Evolutionary conservation across 1,139 yeast species (phyloP).

Genomic region (Pichia sp.): DNA sequence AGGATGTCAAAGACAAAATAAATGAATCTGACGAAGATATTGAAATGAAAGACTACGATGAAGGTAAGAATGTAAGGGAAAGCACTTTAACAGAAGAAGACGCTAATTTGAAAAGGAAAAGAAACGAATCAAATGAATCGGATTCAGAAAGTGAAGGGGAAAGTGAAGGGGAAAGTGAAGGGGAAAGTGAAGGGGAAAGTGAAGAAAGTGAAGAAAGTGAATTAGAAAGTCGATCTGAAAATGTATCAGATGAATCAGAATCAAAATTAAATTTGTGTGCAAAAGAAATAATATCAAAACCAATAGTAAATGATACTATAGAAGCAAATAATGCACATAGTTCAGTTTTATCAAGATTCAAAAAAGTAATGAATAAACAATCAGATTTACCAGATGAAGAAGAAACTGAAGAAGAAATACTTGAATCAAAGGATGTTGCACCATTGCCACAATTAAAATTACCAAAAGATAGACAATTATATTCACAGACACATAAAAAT

Average conservation of each 20-base stretch:
- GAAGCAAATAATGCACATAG: conserved; percentile 27
- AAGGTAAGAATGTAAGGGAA: conserved; percentile 14
- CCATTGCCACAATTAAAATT: conserved; percentile 82
- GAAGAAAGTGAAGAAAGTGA: conserved; percentile 6
- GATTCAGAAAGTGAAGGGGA: neutral
- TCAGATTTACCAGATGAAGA: conserved; percentile 2
- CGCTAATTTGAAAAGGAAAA: conserved; percentile 17
- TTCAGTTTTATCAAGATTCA: conserved; percentile 38
- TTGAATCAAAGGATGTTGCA: conserved; percentile 44
- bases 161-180: conserved; percentile 10
- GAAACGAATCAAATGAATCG: conserved; percentile 3
- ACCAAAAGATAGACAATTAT: conserved; percentile 43
- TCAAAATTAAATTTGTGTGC: neutral
- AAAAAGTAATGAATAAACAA: conserved; percentile 30
- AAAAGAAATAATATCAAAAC: neutral
- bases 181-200: neutral
- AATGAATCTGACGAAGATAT: conserved; percentile 11
- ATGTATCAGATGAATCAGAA: conserved; percentile 9
- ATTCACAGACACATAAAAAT: conserved; percentile 35
- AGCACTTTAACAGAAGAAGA: conserved; percentile 13
- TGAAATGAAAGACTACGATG: neutral
- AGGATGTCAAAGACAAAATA: neutral
- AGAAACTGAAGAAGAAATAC: conserved; percentile 17
- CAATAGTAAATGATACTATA: neutral
- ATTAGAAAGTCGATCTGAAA: conserved; percentile 1